phyloP scores from a whole-genome alignment of 73 alveolate genomes.

The Paramecium bursaria region DNA sequence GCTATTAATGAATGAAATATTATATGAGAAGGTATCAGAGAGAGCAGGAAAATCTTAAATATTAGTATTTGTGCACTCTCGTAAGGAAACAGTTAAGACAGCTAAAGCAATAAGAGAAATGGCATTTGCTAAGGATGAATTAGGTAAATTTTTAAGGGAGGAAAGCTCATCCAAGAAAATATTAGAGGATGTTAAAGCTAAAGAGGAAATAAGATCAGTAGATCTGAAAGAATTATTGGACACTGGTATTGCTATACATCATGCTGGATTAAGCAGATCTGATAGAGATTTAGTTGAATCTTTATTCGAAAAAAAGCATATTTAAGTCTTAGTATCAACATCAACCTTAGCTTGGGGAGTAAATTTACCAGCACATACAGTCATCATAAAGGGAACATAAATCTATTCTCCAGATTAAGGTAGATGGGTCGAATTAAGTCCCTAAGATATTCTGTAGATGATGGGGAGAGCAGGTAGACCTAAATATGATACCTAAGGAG shows the following conservation, averaged over 20 bases:
- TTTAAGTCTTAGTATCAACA: conserved; percentile 90
- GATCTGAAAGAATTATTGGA: conserved; percentile 96
- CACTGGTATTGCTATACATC: conserved; percentile 98
- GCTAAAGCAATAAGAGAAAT: conserved; percentile 91
- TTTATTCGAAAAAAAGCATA: conserved; percentile 80
- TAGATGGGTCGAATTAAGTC: conserved; percentile 97
- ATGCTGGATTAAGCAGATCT: conserved; percentile 98
- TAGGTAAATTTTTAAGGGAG: conserved; percentile 82
- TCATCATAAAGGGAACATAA: conserved; percentile 99
- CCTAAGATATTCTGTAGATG: conserved; percentile 98
- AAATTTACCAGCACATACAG: conserved; percentile 99
- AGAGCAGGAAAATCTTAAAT: conserved; percentile 95
- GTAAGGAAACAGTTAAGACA: conserved; percentile 99
- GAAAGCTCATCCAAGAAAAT: conserved; percentile 79
- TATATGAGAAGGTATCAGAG: conserved; percentile 96
- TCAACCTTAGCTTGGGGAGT: conserved; percentile 99
- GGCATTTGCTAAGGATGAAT: conserved; percentile 93
- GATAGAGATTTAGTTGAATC: conserved; percentile 98
- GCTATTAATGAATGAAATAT: conserved; percentile 97
- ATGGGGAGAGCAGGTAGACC: conserved; percentile 99
- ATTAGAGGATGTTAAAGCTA: conserved; percentile 71
- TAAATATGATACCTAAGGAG: conserved; percentile 97
- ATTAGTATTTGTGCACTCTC: conserved; percentile 97
- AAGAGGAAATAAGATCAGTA: conserved; percentile 64
- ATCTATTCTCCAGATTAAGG: conserved; percentile 99